Evolutionary conservation across 345 rosid genomes (phyloP).

Genomic region (Salix udensis): DNA sequence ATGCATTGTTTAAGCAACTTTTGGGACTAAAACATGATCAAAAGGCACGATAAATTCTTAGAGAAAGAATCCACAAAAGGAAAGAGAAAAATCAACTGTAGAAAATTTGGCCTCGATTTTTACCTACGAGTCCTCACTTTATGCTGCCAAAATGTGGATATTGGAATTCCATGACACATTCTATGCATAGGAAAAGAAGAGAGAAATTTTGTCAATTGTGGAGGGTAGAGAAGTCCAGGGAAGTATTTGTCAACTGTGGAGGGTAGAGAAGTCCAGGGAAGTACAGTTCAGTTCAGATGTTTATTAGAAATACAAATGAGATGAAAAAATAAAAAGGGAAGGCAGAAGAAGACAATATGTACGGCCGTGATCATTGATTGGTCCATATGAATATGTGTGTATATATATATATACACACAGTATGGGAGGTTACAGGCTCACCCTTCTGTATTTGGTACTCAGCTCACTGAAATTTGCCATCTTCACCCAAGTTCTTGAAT

Average conservation of each 20-base stretch:
- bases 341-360: background rate
- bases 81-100: too few relatives aligned
- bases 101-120: too few relatives aligned
- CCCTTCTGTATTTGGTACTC: background rate
- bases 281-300: too few relatives aligned
- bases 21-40: background rate
- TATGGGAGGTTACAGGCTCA: background rate
- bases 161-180: background rate
- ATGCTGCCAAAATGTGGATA: background rate
- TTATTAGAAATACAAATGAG: background rate
- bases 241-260: background rate
- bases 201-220: background rate
- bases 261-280: background rate
- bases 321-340: background rate
- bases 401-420: too few relatives aligned
- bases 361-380: background rate
- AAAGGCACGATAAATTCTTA: background rate
- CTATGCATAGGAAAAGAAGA: background rate
- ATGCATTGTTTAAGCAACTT: background rate
- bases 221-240: constrained; percentile 1
- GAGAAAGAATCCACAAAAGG: too few relatives aligned
- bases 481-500: background rate
- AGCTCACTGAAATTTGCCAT: background rate
- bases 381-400: background rate
- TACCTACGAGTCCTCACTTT: background rate